Evolutionary conservation across 257 asterid genomes (phyloP), one percentile per base, ranked within the genome.

Genomic region (Solanum bulbocastanum): DNA sequence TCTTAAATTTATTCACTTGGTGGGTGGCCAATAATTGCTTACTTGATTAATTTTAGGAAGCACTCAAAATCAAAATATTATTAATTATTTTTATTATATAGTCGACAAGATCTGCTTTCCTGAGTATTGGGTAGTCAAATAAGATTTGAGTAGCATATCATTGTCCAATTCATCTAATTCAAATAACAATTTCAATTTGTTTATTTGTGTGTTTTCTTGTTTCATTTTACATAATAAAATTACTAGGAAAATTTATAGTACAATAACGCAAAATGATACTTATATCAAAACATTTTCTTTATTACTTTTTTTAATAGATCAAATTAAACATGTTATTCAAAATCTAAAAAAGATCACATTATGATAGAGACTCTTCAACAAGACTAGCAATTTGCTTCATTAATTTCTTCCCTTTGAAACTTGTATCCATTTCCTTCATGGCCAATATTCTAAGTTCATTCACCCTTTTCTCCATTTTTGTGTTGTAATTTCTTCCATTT

Each of bases 371-470:
- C 87, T 25, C 39, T 79, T 79, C 91, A 32, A 93, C 44, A 58
- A 93, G 85, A 75, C 90, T 72, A 15, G 88, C 72, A 23, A 94
- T 87, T 40, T 85, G 76, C 83, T 88, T 90, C 58, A 86, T 35
- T 35, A 72, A 8, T 11, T 89, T 82, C 18, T 86, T 82, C 4
- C 89, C 90, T 15, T 72, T 18, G 88, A 96, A 91, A 62, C 88
- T 86, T 39, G 30, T 46, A 10, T 88, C 89, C 87, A 96, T 8
- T 89, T 94, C 98, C 81, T 86, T 89, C 36, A 91, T 37, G 40
- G 96, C 98, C 87, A 90, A 88, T 35, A 4, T 88, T 85, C 89
- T 92, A 90, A 92, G 79, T 25, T 89, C 88, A 14, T 86, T 90
- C 25, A 91, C 89, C 68, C 69, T 88, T 25, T 81, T 92, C 32